Evolutionary conservation across 2,329 filamentous ascomycete species (phyloP).

Genomic region (Hymenoscyphus linearis): DNA sequence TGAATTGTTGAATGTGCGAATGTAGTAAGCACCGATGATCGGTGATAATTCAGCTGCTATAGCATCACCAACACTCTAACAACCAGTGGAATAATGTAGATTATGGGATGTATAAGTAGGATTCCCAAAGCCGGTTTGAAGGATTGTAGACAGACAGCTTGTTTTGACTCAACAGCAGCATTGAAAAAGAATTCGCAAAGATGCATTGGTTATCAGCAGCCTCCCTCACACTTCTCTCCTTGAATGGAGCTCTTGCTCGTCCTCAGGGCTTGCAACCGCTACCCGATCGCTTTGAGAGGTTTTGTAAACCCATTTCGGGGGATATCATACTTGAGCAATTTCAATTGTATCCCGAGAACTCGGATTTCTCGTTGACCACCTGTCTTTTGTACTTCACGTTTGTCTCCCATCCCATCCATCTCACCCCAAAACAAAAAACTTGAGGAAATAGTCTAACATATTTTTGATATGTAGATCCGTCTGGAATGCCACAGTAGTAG

Average conservation of each 20-base stretch:
- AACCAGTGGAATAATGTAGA: no score
- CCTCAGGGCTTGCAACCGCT: neutral
- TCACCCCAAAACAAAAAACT: neutral
- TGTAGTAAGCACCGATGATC: neutral
- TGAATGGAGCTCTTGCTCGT: neutral
- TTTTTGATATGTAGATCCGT: neutral
- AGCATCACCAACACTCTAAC: neutral
- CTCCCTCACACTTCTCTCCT: neutral
- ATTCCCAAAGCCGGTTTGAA: neutral
- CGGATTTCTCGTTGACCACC: neutral
- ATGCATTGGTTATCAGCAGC: neutral
- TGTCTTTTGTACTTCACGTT: neutral
- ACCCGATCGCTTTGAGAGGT: neutral
- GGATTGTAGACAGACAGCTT: neutral
- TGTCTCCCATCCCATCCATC: neutral
- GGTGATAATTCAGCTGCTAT: neutral
- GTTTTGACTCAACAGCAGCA: neutral
- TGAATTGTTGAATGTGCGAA: neutral
- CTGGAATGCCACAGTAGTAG: neutral
- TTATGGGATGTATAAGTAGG: neutral
- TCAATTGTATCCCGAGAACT: neutral
- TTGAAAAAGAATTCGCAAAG: neutral
- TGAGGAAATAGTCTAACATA: neutral
- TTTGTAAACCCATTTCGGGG: neutral
- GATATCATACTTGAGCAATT: neutral